These are phyloP conservation scores for Hordeum marinum DNA, from an alignment of 176 grass and related monocot genomes.

Conservation along the genomic window DNA sequence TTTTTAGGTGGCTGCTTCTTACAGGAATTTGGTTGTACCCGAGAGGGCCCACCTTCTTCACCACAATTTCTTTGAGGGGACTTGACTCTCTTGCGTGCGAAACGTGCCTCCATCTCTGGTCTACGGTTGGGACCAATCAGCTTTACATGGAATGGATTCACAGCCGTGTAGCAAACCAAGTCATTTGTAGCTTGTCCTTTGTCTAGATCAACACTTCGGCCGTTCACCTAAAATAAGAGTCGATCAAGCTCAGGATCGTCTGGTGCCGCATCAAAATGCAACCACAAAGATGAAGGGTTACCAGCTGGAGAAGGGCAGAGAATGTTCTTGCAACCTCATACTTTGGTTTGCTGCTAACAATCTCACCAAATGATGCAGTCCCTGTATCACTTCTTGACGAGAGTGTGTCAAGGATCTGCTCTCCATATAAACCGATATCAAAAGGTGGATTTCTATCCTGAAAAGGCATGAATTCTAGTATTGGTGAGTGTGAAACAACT, in stretches of 20 bases:
- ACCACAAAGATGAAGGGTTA: conserved; percentile 22
- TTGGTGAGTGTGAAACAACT: conserved; percentile 7
- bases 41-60: background rate
- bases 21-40: conserved; percentile 9
- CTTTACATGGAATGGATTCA: conserved; percentile 64
- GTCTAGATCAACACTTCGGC: conserved; percentile 73
- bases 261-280: background rate
- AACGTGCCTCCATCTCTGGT: conserved; percentile 31
- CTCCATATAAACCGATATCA: conserved; percentile 89
- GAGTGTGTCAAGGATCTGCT: conserved; percentile 64
- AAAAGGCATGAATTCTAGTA: conserved; percentile 1
- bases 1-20: conserved; percentile 43
- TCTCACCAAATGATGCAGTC: conserved; percentile 56
- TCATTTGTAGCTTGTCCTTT: conserved; percentile 42
- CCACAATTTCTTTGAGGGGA: conserved; percentile 44
- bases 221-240: conserved; percentile 61
- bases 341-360: conserved; percentile 62
- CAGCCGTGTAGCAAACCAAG: conserved; percentile 71
- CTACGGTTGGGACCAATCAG: conserved; percentile 36
- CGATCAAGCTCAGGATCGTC: background rate
- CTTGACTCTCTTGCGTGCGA: conserved; percentile 64
- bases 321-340: conserved; percentile 87
- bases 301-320: conserved; percentile 99
- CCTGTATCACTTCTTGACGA: conserved; percentile 45
- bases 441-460: conserved; percentile 88